A percentile compares a stretch with the other conserved stretches of the same genome.
These are phyloP conservation scores for Fusarium sp. DNA, from an alignment of 2,329 filamentous ascomycete genomes.

Conservation along the genomic window DNA sequence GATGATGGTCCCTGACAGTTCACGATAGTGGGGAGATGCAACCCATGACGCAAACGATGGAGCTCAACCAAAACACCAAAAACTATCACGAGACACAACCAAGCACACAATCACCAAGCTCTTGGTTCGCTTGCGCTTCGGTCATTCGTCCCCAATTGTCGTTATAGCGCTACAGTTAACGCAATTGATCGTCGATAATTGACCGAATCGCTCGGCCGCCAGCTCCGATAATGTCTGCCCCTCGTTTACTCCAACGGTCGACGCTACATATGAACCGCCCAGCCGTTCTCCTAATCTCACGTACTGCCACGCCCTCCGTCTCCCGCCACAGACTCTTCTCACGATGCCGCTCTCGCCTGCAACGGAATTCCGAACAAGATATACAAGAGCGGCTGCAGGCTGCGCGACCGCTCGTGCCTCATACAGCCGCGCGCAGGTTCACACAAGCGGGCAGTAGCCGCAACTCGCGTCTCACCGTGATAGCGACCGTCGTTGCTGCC, in stretches of 20 bases:
- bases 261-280: conserved; percentile 6
- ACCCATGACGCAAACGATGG: conserved; percentile 39
- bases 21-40: conserved; percentile 4
- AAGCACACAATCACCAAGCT: conserved; percentile 8
- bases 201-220: conserved; percentile 4
- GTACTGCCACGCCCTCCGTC: conserved; percentile 18
- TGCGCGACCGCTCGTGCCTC: conserved; percentile 53
- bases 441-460: conserved; percentile 48
- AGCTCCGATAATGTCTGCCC: conserved; percentile 37
- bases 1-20: conserved; percentile 6
- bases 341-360: conserved; percentile 32
- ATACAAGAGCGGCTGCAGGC: conserved; percentile 42
- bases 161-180: background rate
- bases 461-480: conserved; percentile 55
- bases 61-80: conserved; percentile 20
- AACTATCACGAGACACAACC: conserved; percentile 28
- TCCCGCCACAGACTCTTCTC: conserved; percentile 43
- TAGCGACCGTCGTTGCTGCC: conserved; percentile 59
- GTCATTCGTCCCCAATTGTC: background rate
- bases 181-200: background rate
- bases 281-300: conserved; percentile 13
- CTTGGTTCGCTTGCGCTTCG: conserved; percentile 5
- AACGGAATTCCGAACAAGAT: conserved; percentile 43
- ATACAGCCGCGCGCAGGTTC: conserved; percentile 47
- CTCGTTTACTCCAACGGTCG: conserved; percentile 37